These are phyloP conservation scores for Monilinia vaccinii-corymbosi DNA, from an alignment of 2,329 filamentous ascomycete species.

Conservation along the genomic window DNA sequence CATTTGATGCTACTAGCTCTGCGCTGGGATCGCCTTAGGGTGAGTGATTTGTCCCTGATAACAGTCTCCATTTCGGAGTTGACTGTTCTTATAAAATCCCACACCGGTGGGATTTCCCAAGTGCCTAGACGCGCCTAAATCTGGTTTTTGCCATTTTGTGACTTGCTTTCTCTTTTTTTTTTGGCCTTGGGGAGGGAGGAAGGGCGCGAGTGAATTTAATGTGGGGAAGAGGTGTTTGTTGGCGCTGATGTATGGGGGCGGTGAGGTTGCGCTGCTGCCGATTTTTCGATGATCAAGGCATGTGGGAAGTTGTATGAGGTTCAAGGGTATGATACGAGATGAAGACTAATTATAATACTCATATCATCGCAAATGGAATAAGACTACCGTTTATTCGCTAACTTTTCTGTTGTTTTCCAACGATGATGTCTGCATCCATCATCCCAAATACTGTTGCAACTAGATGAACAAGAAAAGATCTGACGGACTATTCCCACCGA, in stretches of 20 bases:
- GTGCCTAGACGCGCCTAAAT: background rate
- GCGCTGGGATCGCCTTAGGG: background rate
- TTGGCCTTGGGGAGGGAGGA: no score
- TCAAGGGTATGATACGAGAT: background rate
- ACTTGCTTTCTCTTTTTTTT: background rate
- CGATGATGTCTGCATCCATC: no score
- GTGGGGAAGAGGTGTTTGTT: background rate
- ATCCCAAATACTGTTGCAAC: background rate
- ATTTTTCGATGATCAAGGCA: background rate
- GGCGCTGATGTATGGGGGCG: background rate
- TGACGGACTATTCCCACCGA: background rate
- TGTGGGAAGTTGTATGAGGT: background rate
- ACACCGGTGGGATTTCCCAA: background rate
- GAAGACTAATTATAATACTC: background rate
- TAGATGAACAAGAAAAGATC: background rate
- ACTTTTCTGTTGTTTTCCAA: no score
- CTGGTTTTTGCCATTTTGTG: background rate
- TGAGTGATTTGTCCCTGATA: background rate
- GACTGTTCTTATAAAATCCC: background rate
- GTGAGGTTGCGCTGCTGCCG: background rate
- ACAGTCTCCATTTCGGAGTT: background rate
- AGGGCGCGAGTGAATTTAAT: background rate
- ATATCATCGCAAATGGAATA: background rate
- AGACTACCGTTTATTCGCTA: background rate
- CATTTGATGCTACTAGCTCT: background rate